phyloP scores from a whole-genome alignment of 2,329 filamentous ascomycete genomes.

The Coniochaeta hoffmannii region DNA sequence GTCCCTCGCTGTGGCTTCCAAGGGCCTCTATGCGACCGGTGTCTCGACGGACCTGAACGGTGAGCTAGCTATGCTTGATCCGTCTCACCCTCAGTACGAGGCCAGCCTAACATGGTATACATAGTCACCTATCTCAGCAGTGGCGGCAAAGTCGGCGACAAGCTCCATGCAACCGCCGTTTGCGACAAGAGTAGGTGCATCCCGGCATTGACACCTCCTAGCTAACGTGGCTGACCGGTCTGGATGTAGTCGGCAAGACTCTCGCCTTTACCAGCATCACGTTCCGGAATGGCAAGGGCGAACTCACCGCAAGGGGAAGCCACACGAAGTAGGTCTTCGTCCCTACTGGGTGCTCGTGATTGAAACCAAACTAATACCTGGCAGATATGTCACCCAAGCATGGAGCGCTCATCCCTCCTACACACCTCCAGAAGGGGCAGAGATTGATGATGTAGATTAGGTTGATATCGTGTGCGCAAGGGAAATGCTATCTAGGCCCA shows the following conservation, averaged over 20 bases:
- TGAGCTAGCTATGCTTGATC: slow-evolving; percentile 17
- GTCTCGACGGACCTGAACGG: slow-evolving; percentile 60
- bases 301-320: slow-evolving; percentile 54
- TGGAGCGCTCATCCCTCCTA: slow-evolving; percentile 15
- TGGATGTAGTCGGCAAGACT: slow-evolving; percentile 50
- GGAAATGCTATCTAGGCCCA: too few species aligned
- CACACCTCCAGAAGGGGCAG: slow-evolving; percentile 12
- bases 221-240: background rate
- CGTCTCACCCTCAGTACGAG: background rate
- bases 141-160: slow-evolving; percentile 50
- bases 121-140: slow-evolving; percentile 56
- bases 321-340: slow-evolving; percentile 51
- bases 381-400: slow-evolving; percentile 16
- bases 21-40: slow-evolving; percentile 53
- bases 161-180: slow-evolving; percentile 45
- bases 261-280: slow-evolving; percentile 54
- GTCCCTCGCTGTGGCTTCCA: slow-evolving; percentile 58
- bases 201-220: background rate
- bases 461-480: too few species aligned
- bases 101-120: background rate
- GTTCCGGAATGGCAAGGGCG: slow-evolving; percentile 51
- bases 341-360: background rate
- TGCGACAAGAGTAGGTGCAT: slow-evolving; percentile 51
- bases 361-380: background rate
- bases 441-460: slow-evolving; percentile 11